phyloP scores from a whole-genome alignment of 495 filamentous ascomycete species.

The Acidiella bohemica region DNA sequence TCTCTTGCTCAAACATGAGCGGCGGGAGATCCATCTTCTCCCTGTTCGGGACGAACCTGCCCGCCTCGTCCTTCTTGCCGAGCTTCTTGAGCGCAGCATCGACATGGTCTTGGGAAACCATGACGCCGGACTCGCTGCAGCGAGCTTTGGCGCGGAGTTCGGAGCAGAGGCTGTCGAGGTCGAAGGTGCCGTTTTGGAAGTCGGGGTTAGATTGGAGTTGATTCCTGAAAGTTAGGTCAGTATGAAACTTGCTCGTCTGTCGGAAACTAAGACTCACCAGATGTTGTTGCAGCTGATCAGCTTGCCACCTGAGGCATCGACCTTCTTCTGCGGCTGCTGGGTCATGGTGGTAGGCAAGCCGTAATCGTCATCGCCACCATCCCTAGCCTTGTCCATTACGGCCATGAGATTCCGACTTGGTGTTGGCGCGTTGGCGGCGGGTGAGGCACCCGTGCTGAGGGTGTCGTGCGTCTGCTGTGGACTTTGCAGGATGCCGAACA shows the following conservation, averaged over 20 bases:
- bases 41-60: not conserved
- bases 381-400: conserved; percentile 55
- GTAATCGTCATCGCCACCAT: conserved; percentile 55
- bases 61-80: conserved; percentile 13
- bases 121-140: conserved; percentile 85
- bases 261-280: conserved; percentile 53
- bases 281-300: conserved; percentile 80
- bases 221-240: conserved; percentile 49
- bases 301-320: conserved; percentile 42
- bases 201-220: conserved; percentile 75
- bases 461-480: conserved; percentile 28
- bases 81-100: conserved; percentile 35
- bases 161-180: conserved; percentile 82
- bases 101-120: conserved; percentile 81
- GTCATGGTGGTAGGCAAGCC: conserved; percentile 38
- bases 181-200: conserved; percentile 75
- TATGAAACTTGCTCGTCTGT: conserved; percentile 4
- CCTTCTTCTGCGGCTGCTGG: not conserved
- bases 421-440: conserved; percentile 35
- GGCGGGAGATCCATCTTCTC: not conserved
- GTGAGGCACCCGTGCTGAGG: conserved; percentile 48
- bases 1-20: conserved; percentile 19
- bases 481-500: conserved; percentile 18
- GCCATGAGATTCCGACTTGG: conserved; percentile 54
- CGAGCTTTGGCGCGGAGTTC: conserved; percentile 94